phyloP scores from a whole-genome alignment of 2,329 filamentous ascomycete species.

The Zalaria obscura region DNA sequence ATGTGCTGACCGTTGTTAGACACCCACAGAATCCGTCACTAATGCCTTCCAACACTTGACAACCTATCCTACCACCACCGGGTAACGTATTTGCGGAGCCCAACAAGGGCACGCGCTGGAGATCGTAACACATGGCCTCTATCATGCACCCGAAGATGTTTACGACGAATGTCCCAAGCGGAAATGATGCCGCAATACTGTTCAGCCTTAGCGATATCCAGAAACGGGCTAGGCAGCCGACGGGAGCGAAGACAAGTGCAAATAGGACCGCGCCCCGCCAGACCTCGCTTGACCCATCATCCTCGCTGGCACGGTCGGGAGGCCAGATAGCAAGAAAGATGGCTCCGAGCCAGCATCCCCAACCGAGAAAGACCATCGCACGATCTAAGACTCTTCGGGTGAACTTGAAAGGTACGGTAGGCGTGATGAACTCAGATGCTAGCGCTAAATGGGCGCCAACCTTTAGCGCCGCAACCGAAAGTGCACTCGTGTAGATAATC shows the following conservation, averaged over 20 bases:
- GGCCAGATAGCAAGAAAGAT: constrained; percentile 55
- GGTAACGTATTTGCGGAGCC: constrained; percentile 11
- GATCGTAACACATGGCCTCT: constrained; percentile 58
- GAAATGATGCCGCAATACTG: constrained; percentile 47
- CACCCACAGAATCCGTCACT: constrained; percentile 27
- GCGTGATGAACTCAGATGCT: constrained; percentile 39
- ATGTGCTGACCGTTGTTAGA: constrained; percentile 28
- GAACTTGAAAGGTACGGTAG: constrained; percentile 38
- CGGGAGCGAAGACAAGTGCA: constrained; percentile 62
- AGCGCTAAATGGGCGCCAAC: constrained; percentile 65
- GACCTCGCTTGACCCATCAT: constrained; percentile 23
- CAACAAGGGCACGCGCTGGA: constrained; percentile 42
- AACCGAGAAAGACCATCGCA: constrained; percentile 46
- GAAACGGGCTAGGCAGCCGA: constrained; percentile 61
- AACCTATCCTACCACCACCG: constrained; percentile 18
- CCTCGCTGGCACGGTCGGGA: constrained; percentile 27
- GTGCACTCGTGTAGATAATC: constrained; percentile 49
- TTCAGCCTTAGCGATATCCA: constrained; percentile 58
- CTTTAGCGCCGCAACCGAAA: constrained; percentile 53
- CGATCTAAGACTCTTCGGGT: constrained; percentile 48
- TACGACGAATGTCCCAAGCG: constrained; percentile 65
- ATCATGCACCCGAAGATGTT: constrained; percentile 63
- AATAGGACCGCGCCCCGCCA: constrained; percentile 66
- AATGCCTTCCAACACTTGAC: constrained; percentile 26
- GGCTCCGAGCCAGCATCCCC: constrained; percentile 61